Percentiles rank a stretch among this genome's conserved stretches.
These are phyloP conservation scores for Phialophora chinensis DNA, from an alignment of 2,329 filamentous ascomycete genomes.

Conservation along the genomic window DNA sequence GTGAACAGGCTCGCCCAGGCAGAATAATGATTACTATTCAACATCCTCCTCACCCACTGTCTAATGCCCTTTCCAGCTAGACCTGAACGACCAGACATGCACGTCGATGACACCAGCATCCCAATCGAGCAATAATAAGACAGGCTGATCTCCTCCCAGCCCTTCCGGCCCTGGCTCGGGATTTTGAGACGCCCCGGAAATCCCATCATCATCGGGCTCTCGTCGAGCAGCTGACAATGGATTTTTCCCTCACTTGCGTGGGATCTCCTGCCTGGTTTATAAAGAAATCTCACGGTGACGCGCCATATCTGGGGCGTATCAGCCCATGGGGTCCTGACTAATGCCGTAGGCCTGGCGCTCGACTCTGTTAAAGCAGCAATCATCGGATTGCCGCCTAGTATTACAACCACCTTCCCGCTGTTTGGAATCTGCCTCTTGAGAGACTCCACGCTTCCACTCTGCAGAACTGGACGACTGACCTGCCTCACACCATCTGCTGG, in stretches of 20 bases:
- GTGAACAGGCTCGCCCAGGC: neutral
- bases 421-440: constrained; percentile 14
- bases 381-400: constrained; percentile 3
- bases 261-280: constrained; percentile 9
- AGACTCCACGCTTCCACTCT: constrained; percentile 23
- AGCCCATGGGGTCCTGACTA: constrained; percentile 19
- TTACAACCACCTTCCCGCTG: constrained; percentile 22
- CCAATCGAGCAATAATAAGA: constrained; percentile 14
- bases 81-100: neutral
- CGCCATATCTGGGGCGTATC: neutral
- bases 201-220: constrained; percentile 3
- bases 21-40: constrained; percentile 20
- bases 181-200: neutral
- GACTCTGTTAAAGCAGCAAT: constrained; percentile 25
- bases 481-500: constrained; percentile 7
- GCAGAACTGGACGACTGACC: constrained; percentile 1
- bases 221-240: neutral
- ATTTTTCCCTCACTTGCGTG: constrained; percentile 4
- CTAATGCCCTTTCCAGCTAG: neutral
- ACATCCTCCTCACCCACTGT: neutral
- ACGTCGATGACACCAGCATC: constrained; percentile 21
- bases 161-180: constrained; percentile 13
- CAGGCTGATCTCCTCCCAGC: neutral
- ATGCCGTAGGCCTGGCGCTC: constrained; percentile 2
- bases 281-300: constrained; percentile 4